These are phyloP conservation scores for Asterionellopsis glacialis DNA, from an alignment of 108 stramenopile species.

Conservation along the genomic window DNA sequence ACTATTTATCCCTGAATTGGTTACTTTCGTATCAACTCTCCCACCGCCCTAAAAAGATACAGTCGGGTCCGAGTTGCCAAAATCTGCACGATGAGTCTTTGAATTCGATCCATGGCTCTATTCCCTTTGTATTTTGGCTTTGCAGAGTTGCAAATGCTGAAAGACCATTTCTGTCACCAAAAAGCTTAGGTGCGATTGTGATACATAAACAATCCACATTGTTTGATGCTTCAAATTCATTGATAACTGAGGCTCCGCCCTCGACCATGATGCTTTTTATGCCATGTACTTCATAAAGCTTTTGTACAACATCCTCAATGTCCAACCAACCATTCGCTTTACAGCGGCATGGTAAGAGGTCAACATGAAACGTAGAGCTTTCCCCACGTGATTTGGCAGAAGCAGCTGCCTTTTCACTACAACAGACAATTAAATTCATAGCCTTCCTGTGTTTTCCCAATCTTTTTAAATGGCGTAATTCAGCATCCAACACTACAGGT, in stretches of 20 bases:
- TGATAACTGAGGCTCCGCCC: slow-evolving; percentile 57
- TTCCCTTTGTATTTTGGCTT: background rate
- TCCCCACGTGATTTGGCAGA: no score
- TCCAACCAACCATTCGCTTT: slow-evolving; percentile 34
- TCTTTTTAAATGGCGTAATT: slow-evolving; percentile 30
- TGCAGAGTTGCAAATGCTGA: slow-evolving; percentile 12
- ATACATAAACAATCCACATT: slow-evolving; percentile 64
- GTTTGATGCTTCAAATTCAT: slow-evolving; percentile 28
- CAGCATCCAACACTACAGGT: slow-evolving; percentile 68
- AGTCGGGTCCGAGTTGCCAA: no score
- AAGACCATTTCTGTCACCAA: slow-evolving; percentile 40
- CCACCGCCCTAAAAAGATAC: no score
- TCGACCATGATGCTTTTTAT: slow-evolving; percentile 78
- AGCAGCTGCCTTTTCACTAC: slow-evolving; percentile 25
- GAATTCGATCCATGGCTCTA: no score
- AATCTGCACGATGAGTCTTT: no score
- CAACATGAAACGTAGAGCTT: background rate
- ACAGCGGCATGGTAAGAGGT: slow-evolving; percentile 46
- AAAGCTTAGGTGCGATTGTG: slow-evolving; percentile 59
- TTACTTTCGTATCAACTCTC: no score
- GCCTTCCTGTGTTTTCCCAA: slow-evolving; percentile 8
- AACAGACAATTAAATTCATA: slow-evolving; percentile 34
- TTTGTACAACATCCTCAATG: slow-evolving; percentile 37
- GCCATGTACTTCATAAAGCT: slow-evolving; percentile 33
- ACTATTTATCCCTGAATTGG: no score